Base-by-base conservation (phyloP, 768 basidiomycete species). In the Boletus sp. region DNA sequence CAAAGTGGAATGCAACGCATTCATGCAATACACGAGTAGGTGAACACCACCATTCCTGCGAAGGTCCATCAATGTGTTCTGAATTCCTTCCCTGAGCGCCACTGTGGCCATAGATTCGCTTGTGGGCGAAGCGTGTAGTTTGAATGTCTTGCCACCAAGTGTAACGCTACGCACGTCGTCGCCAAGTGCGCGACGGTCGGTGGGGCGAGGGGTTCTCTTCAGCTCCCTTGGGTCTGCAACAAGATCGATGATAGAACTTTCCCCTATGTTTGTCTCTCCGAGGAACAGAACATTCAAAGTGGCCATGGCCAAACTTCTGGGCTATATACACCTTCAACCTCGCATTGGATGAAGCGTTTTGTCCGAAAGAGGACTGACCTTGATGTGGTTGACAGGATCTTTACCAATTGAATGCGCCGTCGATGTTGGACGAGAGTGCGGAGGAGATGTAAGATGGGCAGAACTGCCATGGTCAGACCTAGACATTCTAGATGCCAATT, bases 1-100 rank as follows among this genome's bases (percentile, higher is more conserved):
- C 19, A 19, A 29, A 1, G 37, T 43, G 29, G 65, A 23, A 45
- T 47, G 61, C 5, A 30, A 41, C 5, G 54, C 58, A 21, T 60
- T 39, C 33, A 68, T 40, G 61, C 60, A 66, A 40, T 66, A 66
- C 35, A 60, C 58, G 19, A 66, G 46, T 5, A 66, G 34, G 33
- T 58, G 58, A 19, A 56, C 29, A 27, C 56, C 63, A 13, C 66
- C 60, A 15, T 53, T 54, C 46, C 17, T 51, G 56, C 51, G 48
- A 53, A 66, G 55, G 30, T 41, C 37, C 40, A 10, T 32, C 43
- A 66, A 35, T 2, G 32, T 49, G 10, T 46, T 40, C 35, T 51
- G 57, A 23, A 62, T 27, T 4, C 32, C 17, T 55, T 53, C 51
- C 39, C 13, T 47, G 32, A 43, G 38, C 11, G 19, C 30, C 30